These are phyloP conservation scores for Talaromyces sp. DNA, from an alignment of 2,329 filamentous ascomycete genomes.

Conservation along the genomic window DNA sequence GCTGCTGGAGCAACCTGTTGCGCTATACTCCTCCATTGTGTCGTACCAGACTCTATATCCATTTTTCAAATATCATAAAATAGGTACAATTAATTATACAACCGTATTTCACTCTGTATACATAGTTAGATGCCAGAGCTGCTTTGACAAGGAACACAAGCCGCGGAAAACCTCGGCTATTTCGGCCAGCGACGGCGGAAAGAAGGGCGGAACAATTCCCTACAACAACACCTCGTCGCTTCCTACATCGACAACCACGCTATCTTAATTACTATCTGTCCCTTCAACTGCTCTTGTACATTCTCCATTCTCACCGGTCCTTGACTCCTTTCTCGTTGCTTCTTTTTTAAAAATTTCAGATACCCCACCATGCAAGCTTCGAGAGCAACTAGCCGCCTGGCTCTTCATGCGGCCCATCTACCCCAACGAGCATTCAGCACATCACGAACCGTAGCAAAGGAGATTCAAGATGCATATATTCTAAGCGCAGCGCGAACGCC, in stretches of 20 bases:
- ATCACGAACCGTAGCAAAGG: conserved; percentile 51
- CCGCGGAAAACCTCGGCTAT: conserved; percentile 28
- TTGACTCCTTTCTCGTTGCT: not conserved
- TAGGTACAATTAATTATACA: not conserved
- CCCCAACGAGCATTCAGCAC: conserved; percentile 54
- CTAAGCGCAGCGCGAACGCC: conserved; percentile 86
- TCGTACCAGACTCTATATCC: not conserved
- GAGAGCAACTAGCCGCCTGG: conserved; percentile 27
- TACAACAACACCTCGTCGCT: conserved; percentile 6
- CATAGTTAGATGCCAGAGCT: not conserved
- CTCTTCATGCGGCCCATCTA: conserved; percentile 42
- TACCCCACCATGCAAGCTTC: conserved; percentile 24
- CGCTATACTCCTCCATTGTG: not conserved
- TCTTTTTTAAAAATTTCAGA: not conserved
- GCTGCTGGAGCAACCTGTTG: not conserved
- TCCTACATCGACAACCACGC: not conserved
- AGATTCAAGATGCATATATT: conserved; percentile 91
- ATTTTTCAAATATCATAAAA: not conserved
- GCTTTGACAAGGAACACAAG: not conserved
- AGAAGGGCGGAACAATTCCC: conserved; percentile 26
- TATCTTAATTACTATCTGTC: not conserved
- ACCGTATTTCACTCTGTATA: not conserved
- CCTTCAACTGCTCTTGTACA: not conserved
- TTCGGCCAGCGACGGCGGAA: conserved; percentile 20
- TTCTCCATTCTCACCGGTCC: not conserved